Conservation (phyloP, 2,329 filamentous ascomycete genomes). For the Fusarium sp. region DNA sequence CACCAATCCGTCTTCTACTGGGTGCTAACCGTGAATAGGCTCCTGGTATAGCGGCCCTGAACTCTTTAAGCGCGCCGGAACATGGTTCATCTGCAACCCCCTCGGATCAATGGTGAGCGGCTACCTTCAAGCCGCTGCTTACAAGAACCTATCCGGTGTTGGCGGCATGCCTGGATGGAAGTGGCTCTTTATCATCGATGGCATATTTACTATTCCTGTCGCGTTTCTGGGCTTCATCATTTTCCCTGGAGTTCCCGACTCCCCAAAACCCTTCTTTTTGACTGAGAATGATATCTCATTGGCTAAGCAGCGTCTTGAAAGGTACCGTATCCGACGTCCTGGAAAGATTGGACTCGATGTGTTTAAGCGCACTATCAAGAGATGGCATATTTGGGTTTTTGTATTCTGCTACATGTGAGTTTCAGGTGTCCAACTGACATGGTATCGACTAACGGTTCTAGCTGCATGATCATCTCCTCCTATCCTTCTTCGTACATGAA, state of each 20-base stretch:
- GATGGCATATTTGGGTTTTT: constrained; percentile 1
- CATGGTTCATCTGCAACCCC: constrained; percentile 19
- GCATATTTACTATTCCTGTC: constrained; percentile 12
- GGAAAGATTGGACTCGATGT: constrained; percentile 5
- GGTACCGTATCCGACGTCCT: constrained; percentile 6
- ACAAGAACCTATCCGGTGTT: constrained; percentile 50
- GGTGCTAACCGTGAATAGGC: not conserved
- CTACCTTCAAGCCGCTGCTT: constrained; percentile 53
- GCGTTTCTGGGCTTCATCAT: constrained; percentile 15
- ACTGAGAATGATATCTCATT: constrained; percentile 2
- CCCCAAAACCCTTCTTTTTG: constrained; percentile 2
- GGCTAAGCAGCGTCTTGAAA: constrained; percentile 10
- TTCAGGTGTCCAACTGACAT: no score
- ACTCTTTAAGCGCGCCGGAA: constrained; percentile 18
- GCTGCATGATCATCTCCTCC: constrained; percentile 32
- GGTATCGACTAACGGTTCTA: not conserved
- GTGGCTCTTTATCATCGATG: constrained; percentile 39
- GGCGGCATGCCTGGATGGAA: constrained; percentile 60
- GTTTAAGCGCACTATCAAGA: not conserved
- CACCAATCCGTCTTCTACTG: no score
- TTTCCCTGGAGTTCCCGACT: constrained; percentile 17
- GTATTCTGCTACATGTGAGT: constrained; percentile 2
- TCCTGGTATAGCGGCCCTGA: constrained; percentile 21
- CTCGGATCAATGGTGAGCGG: constrained; percentile 38
- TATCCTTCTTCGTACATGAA: constrained; percentile 46